A percentile compares a stretch with the other conserved stretches of the same genome.
These are phyloP conservation scores for Talinum fruticosum DNA, from an alignment of 148 eudicot species.

Conservation along the genomic window DNA sequence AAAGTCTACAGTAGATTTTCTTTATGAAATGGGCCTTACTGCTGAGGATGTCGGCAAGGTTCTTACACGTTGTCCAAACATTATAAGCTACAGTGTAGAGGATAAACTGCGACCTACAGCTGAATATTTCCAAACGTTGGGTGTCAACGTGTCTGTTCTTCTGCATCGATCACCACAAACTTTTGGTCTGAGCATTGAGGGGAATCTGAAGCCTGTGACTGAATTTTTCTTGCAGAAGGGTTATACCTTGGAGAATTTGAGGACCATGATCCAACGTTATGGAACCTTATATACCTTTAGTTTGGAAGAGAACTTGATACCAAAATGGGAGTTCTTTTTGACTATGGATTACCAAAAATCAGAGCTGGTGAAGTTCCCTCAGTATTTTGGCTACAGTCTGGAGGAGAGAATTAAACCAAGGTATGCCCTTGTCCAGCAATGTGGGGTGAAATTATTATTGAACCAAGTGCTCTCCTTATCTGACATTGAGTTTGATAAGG, in stretches of 20 bases:
- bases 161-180: constrained; percentile 58
- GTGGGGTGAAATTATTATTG: constrained; percentile 54
- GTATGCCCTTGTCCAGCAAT: constrained; percentile 41
- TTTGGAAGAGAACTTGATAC: constrained; percentile 53
- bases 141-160: constrained; percentile 52
- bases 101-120: constrained; percentile 69
- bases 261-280: constrained; percentile 58
- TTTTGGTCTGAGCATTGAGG: constrained; percentile 65
- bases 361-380: constrained; percentile 72
- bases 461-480: constrained; percentile 59
- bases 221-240: constrained; percentile 67
- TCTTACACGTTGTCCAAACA: constrained; percentile 71
- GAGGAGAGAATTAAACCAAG: constrained; percentile 79
- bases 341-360: constrained; percentile 62
- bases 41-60: constrained; percentile 56
- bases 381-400: constrained; percentile 77
- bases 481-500: constrained; percentile 42
- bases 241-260: constrained; percentile 47
- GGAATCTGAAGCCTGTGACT: constrained; percentile 62
- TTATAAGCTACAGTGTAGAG: constrained; percentile 78
- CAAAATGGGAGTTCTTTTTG: constrained; percentile 75
- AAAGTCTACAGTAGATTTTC: constrained; percentile 64
- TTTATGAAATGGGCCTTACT: constrained; percentile 76
- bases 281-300: constrained; percentile 70
- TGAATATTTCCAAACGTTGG: constrained; percentile 55